Evolutionary conservation across 140 eudicot genomes (phyloP), one percentile per base, ranked within the genome.

Genomic region (Erigeron philadelphicus): DNA sequence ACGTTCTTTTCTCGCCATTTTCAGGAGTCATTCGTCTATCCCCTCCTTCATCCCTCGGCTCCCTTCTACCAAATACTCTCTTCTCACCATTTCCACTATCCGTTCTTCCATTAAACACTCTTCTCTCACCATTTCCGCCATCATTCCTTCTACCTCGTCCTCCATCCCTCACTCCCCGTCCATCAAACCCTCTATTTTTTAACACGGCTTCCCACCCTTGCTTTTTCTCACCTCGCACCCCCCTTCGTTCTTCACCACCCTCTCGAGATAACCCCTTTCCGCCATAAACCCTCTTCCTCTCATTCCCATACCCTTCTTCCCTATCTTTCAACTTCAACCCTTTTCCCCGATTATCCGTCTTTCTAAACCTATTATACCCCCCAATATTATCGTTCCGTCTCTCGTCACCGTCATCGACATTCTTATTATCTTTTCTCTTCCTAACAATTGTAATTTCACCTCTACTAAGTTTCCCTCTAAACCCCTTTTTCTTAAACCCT

Each of bases 241-340:
- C 72, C 46, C 47, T 76, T 68, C 64, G 68, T 58, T 67, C 56
- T 9, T 66, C 80, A 52, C 44, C 41, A 10, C 35, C 57, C 59
- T 63, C 16, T 73, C 68, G 71, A 69, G 75, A 68, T 11, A 42
- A 18, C 31, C 19, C 67, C 18, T 68, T 76, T 42, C 38, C 72
- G 43, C 56, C 71, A 19, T 70, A 11, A 76, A n/a, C 56, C 15
- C 84, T 78, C 80, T 76, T 83, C 43, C 78, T 59, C 64, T 68
- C 83, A 63, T 50, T 42, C 61, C 84, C 56, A 31, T 31, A 5
- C 66, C 56, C 43, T 79, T 35, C 25, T 79, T 35, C 66, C 54
- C 44, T 42, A 72, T 73, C 63, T 61, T 47, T 63, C 35, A 52
- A 64, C 40, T 64, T 79, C 11, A 40, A 40, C 5, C 80, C 79